phyloP scores from a whole-genome alignment of 805 yeast species.

The Candida coquimbonensis region DNA sequence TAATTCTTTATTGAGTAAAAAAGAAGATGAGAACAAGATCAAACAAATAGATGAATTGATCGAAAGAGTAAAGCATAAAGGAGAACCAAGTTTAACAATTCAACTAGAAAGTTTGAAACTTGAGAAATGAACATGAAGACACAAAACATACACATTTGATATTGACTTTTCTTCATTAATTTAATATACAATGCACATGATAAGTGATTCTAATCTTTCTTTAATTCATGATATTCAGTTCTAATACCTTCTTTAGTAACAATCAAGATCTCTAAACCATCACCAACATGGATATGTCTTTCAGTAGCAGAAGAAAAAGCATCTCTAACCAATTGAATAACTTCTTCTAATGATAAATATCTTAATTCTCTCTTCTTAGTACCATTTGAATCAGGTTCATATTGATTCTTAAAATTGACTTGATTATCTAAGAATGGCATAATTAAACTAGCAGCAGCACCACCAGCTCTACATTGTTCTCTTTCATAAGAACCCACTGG shows the following conservation, averaged over 20 bases:
- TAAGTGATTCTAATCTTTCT: conserved; percentile 60
- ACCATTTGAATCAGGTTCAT: conserved; percentile 72
- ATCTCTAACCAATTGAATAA: conserved; percentile 79
- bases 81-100: conserved; percentile 2
- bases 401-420: conserved; percentile 92
- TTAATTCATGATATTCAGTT: conserved; percentile 75
- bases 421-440: conserved; percentile 98
- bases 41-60: conserved; percentile 8
- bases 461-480: conserved; percentile 96
- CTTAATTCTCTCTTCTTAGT: conserved; percentile 51
- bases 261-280: conserved; percentile 83
- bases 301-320: conserved; percentile 96
- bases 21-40: background rate
- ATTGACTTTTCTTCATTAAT: too few species aligned
- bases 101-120: conserved; percentile 2
- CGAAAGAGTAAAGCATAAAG: conserved; percentile 1
- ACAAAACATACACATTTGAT: too few species aligned
- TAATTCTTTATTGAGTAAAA: background rate
- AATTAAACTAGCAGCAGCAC: conserved; percentile 91
- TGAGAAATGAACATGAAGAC: background rate
- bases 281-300: conserved; percentile 98
- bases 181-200: background rate
- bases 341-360: conserved; percentile 76
- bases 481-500: conserved; percentile 98
- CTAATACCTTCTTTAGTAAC: conserved; percentile 91